Conservation (phyloP, 495 filamentous ascomycete genomes). For the Usnea hakonensis region DNA sequence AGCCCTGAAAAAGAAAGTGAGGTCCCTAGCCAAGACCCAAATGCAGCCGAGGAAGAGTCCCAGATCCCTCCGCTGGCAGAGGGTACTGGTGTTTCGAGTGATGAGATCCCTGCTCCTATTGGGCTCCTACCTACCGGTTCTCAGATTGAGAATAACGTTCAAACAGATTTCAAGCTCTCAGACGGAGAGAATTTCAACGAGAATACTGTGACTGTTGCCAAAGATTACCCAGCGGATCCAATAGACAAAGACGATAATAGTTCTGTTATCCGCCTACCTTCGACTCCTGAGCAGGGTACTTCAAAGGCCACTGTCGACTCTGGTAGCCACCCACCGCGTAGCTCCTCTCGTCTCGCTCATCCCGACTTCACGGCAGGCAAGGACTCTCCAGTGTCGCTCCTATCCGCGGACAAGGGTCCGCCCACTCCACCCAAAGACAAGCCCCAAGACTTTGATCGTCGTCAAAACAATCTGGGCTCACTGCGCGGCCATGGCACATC, state of each 20-base stretch:
- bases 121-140: background rate
- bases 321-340: conserved; percentile 12
- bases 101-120: background rate
- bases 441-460: conserved; percentile 13
- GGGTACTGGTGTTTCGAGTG: background rate
- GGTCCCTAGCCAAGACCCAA: background rate
- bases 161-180: background rate
- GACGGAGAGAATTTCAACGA: background rate
- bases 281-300: background rate
- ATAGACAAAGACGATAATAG: background rate
- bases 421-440: conserved; percentile 9
- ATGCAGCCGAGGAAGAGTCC: background rate
- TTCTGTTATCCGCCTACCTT: background rate
- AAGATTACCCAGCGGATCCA: background rate
- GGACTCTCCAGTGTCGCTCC: background rate
- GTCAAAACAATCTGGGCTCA: conserved; percentile 17
- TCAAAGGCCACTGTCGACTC: background rate
- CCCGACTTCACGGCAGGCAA: conserved; percentile 3
- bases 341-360: conserved; percentile 9
- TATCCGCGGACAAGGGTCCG: background rate
- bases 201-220: background rate
- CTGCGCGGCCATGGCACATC: conserved; percentile 15
- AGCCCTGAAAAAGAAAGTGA: background rate
- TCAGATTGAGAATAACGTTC: background rate
- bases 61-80: conserved; percentile 17